phyloP scores from a whole-genome alignment of 192 early-diverging fungal species.

The Funneliformis geosporum region DNA sequence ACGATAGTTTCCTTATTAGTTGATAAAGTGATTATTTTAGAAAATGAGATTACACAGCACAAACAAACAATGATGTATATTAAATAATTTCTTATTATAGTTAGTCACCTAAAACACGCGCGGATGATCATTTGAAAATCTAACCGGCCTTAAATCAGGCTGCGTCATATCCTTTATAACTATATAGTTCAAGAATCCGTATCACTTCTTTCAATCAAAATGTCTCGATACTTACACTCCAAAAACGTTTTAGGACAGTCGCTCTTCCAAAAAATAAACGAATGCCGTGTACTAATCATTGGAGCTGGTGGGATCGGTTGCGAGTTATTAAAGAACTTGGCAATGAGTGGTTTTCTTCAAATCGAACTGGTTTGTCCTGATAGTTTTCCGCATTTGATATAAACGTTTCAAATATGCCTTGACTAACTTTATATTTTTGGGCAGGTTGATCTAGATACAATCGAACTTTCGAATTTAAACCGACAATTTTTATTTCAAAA shows the following conservation, averaged over 20 bases:
- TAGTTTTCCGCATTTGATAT: neutral
- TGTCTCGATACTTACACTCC: neutral
- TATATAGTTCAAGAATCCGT: no score
- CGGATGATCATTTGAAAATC: no score
- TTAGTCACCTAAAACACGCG: no score
- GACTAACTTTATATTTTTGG: neutral
- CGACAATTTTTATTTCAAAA: conserved; percentile 99
- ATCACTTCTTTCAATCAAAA: no score
- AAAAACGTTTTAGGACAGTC: neutral
- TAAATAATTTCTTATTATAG: no score
- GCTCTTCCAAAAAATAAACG: conserved; percentile 29
- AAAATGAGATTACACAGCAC: no score
- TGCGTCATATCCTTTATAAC: no score
- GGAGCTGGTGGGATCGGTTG: conserved; percentile 98
- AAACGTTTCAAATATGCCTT: neutral
- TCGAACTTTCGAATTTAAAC: conserved; percentile 98
- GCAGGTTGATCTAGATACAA: conserved; percentile 96
- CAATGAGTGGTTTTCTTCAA: conserved; percentile 79
- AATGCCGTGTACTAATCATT: conserved; percentile 62
- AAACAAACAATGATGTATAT: no score
- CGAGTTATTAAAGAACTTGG: conserved; percentile 95
- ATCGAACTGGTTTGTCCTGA: conserved; percentile 69
- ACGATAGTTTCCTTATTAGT: no score
- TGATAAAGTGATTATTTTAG: no score
- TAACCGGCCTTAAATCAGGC: no score